Evolutionary conservation across 2,329 filamentous ascomycete species (phyloP), one percentile per base, ranked within the genome.

Genomic region (Botrytis aclada): DNA sequence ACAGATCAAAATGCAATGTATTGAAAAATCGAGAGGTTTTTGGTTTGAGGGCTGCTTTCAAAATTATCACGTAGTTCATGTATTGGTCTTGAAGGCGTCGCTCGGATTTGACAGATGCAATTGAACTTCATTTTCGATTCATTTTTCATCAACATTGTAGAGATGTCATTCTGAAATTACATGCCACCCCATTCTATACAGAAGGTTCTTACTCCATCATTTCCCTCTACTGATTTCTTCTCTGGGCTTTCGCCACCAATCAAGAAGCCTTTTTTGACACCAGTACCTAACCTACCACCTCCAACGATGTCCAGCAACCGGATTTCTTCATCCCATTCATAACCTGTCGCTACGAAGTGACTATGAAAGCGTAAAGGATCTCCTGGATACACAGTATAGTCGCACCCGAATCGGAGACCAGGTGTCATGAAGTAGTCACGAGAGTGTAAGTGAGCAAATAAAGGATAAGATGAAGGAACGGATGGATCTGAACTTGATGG

Each of bases 321-420:
- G 72, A 99, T 91, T 77, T 94, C 89, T 78, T 97, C 89, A 74
- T 98, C 90, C 94, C 94, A 98, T n/a, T 86, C 89, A 77, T 92
- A 89, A 45, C 92, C 90, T n/a, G 91, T 92, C 12, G 92, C 93
- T 78, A 97, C 87, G 81, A 97, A 98, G 82, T 99, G 96, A 63
- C 94, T 96, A 82, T 99, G 96, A 81, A 97, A 99, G 18, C 96
- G 91, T 69, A 99, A 85, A 1, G 96, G 94, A 81, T 99, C 96
- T 63, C 96, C 96, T 0, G 96, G 96, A 79, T 99, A 99, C 8
- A 97, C 93, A 77, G 94, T 94, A 83, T 97, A 98, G 79, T 96
- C 90, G 78, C 95, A 97, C 39, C 96, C 96, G 79, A 99, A 99
- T 39, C 96, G 93, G 70, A 99, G 86, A 14, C 96, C 96, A 1